Base-by-base conservation (phyloP, 2,329 filamentous ascomycete species). In the Colletotrichum navitas region DNA sequence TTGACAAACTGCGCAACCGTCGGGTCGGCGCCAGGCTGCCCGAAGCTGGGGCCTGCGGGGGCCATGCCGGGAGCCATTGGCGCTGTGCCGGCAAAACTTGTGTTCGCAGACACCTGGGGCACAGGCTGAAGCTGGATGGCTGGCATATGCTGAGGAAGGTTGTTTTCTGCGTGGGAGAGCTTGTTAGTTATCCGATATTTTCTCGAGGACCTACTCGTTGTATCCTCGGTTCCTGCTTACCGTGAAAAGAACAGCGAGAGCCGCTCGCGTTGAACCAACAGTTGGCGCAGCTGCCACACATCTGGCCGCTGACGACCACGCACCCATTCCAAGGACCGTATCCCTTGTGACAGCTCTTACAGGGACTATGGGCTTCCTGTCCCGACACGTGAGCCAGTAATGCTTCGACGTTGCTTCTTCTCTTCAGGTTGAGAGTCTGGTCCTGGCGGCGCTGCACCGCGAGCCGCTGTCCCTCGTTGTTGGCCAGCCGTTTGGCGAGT, bases 221-320 rank as follows among this genome's bases (percentile, higher is more conserved):
- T 14, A 6, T 16, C 21, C 10, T 7, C 12, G 7, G 26, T 51
- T 51, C 10, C 36, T 47, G 11, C 85, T 74, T 80, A 89, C 88
- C 87, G 71, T 90, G 88, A 76, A 89, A 90, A 18, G 87, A 89
- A 72, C 88, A 90, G 62, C 88, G 80, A 12, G 87, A 84, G 12
- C 88, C 88, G 62, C 87, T 89, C 10, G 88, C 88, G 68, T 90
- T 90, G 78, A 88, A 90, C 88, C 88, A 90, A 77, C 88, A 90
- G 76, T 90, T 90, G 68, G 88, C 85, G 73, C 88, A 90, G 75
- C 87, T 89, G 12, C 88, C 88, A 70, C 87, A 89, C 86, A 90
- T 87, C 76, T 89, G 86, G 1, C 88, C 88, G 59, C 86, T 85
- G 29, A 88, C 85, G n/a, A 89, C 81, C n/a, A 90, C 83, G 73